phyloP scores from a whole-genome alignment of 352 stramenopile genomes.

The Lagenidium giganteum region DNA sequence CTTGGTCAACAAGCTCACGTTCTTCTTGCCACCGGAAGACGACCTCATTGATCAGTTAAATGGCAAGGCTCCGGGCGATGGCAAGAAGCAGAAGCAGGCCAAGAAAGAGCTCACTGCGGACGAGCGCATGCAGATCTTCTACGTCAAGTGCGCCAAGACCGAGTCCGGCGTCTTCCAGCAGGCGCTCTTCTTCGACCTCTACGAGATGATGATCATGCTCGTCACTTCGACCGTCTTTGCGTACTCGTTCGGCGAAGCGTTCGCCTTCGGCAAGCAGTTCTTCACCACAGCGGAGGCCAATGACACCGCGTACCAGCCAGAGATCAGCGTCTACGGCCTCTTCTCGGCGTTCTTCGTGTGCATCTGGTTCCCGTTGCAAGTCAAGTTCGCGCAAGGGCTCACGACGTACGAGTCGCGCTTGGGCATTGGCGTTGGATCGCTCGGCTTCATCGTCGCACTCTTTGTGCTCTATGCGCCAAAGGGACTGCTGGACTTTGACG shows the following conservation, averaged over 20 bases:
- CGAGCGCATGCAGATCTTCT: conserved; percentile 70
- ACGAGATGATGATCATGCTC: conserved; percentile 77
- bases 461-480: conserved; percentile 64
- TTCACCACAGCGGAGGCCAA: conserved; percentile 8
- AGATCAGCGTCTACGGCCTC: conserved; percentile 64
- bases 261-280: conserved; percentile 27
- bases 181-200: conserved; percentile 79
- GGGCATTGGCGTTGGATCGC: conserved; percentile 40
- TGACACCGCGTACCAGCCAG: conserved; percentile 14
- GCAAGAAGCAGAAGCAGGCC: conserved; percentile 12
- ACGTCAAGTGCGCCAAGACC: conserved; percentile 63
- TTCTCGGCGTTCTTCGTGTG: conserved; percentile 56
- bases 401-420: conserved; percentile 56
- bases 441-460: conserved; percentile 49
- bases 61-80: conserved; percentile 14
- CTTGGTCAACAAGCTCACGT: conserved; percentile 58
- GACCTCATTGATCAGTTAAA: conserved; percentile 71
- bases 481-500: conserved; percentile 57
- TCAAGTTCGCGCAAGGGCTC: conserved; percentile 62
- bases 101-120: conserved; percentile 44
- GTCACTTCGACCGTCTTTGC: conserved; percentile 45
- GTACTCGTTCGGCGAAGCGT: conserved; percentile 33
- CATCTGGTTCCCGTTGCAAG: conserved; percentile 70
- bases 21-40: conserved; percentile 73
- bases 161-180: conserved; percentile 59